Base-by-base conservation (phyloP, 2,329 filamentous ascomycete genomes). In the Beauveria sp. region DNA sequence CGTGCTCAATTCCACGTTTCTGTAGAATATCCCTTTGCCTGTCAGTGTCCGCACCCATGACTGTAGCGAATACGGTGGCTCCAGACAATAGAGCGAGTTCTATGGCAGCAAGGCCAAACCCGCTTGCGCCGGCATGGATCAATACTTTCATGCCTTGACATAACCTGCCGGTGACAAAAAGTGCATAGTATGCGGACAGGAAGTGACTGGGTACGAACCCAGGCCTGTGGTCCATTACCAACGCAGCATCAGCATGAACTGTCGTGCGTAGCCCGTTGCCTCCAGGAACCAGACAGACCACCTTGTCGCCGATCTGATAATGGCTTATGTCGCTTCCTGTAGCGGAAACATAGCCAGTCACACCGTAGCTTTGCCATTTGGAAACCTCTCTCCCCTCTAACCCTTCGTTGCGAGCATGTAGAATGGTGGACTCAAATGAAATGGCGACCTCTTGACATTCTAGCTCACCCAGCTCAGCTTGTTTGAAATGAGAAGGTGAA, bases 21-120 rank as follows among this genome's bases (percentile, higher is more conserved):
- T 69, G 58, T 1, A 85, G 67, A 3, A 74, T 60, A 0, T 68
- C 51, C 10, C 71, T 73, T 62, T 85, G 79, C 1, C 69, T 64
- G 0, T 67, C 50, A 1, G 65, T 53, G 6, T 66, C 63, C 10
- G 67, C 57, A 0, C 70, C 74, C 48, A 69, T 59, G 1, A 79
- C 74, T 0, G 77, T 82, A 2, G 71, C 73, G 60, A 78, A 79
- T 2, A 84, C 66, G 2, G 75, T 70, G 9, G 74, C 75, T 1
- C 74, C 77, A 7, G 71, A 64, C 1, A 69, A 61, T 50, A 66
- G 69, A 26, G 77, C 76, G 3, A 82, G 64, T 12, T 74, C 71
- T 3, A 83, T 65, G 2, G 77, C 79, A 10, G 75, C 76, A 43
- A 78, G 72, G 1, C 80, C 80, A 22, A 76, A 70, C 0, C 73